Percentiles rank a stretch among this genome's conserved stretches.
Conservation (phyloP, 805 yeast species). For the Kuraishia capsulata region DNA sequence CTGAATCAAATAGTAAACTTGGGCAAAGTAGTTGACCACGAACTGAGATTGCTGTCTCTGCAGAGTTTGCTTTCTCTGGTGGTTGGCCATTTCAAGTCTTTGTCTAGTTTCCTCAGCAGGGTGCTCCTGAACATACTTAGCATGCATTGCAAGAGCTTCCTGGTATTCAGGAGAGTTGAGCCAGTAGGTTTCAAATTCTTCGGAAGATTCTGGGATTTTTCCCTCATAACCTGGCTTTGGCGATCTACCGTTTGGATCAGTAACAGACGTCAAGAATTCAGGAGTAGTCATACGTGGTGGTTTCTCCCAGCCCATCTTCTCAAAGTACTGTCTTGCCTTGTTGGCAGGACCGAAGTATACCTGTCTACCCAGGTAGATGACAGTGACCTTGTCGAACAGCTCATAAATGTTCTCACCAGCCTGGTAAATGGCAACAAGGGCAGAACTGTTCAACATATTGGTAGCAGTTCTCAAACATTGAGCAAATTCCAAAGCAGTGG, state of each 20-base stretch:
- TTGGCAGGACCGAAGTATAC: constrained; percentile 49
- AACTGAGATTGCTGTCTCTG: constrained; percentile 29
- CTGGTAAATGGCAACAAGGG: constrained; percentile 62
- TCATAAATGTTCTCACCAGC: constrained; percentile 58
- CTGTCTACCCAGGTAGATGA: constrained; percentile 50
- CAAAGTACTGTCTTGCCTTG: constrained; percentile 48
- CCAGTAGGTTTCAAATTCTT: constrained; percentile 58
- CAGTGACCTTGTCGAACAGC: constrained; percentile 51
- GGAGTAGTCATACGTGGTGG: constrained; percentile 64
- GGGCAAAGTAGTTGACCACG: constrained; percentile 37
- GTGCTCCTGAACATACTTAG: constrained; percentile 30
- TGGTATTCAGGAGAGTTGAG: constrained; percentile 35
- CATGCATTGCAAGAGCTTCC: constrained; percentile 23
- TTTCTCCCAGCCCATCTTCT: constrained; percentile 54
- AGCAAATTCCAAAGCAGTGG: constrained; percentile 72
- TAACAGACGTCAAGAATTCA: constrained; percentile 60
- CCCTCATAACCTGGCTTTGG: constrained; percentile 36
- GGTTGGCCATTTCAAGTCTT: constrained; percentile 31
- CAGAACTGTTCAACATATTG: constrained; percentile 38
- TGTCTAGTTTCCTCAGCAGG: constrained; percentile 25
- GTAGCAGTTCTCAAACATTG: constrained; percentile 60
- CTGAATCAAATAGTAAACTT: constrained; percentile 38
- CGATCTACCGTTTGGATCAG: constrained; percentile 56
- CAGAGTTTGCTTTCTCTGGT: constrained; percentile 27
- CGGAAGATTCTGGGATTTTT: constrained; percentile 51